phyloP scores from a whole-genome alignment of 495 filamentous ascomycete species.

The Ramalina intermedia region DNA sequence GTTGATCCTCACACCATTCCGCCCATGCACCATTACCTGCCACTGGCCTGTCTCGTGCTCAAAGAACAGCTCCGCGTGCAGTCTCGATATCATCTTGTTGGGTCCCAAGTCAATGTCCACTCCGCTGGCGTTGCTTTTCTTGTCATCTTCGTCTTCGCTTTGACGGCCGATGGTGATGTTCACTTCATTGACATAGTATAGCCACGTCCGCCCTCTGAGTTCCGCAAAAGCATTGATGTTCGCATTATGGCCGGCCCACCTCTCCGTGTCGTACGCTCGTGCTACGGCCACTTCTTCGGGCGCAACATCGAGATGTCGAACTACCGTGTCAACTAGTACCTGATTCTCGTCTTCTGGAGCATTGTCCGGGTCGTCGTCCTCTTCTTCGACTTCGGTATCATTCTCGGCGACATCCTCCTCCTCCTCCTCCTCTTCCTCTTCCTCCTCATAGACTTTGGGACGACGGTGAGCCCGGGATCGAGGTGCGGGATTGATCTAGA shows the following conservation, averaged over 20 bases:
- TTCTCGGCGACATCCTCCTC: constrained; percentile 3
- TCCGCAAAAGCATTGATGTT: constrained; percentile 85
- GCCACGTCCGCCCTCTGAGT: constrained; percentile 84
- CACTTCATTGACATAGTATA: constrained; percentile 75
- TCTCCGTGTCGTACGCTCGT: constrained; percentile 52
- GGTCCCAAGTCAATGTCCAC: constrained; percentile 91
- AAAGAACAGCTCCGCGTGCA: constrained; percentile 77
- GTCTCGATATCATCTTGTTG: constrained; percentile 77
- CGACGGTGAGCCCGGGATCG: not conserved
- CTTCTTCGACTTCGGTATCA: constrained; percentile 4
- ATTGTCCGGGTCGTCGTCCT: constrained; percentile 18
- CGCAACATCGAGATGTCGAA: constrained; percentile 48
- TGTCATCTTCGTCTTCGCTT: constrained; percentile 39
- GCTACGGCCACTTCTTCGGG: constrained; percentile 50
- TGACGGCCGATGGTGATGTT: constrained; percentile 74
- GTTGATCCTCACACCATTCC: constrained; percentile 79
- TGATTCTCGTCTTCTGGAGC: constrained; percentile 33
- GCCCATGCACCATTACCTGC: constrained; percentile 74
- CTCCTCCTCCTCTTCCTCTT: not conserved
- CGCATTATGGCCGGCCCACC: constrained; percentile 27
- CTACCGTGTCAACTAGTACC: constrained; percentile 59
- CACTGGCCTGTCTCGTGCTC: constrained; percentile 53
- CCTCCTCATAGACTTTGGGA: not conserved
- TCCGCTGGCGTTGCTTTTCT: constrained; percentile 27
- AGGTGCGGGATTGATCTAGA: constrained; percentile 9